These are phyloP conservation scores for Heterotrichella gracilis DNA, from an alignment of 352 stramenopile genomes.

Conservation along the genomic window DNA sequence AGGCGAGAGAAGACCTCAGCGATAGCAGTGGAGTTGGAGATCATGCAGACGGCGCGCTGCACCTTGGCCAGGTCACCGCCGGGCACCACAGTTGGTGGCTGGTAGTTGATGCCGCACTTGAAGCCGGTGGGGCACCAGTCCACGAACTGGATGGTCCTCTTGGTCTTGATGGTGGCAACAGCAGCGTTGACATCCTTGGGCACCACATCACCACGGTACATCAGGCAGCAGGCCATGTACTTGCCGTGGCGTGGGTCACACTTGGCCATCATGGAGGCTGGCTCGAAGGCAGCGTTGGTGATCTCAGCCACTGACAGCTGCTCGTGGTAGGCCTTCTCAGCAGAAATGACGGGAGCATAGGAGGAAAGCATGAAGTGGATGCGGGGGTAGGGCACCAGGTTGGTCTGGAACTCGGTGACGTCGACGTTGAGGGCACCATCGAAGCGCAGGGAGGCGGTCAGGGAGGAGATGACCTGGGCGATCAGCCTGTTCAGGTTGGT, in stretches of 20 bases:
- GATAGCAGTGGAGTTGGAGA: slow-evolving; percentile 92
- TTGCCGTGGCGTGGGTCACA: slow-evolving; percentile 89
- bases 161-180: slow-evolving; percentile 92
- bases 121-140: slow-evolving; percentile 93
- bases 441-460: slow-evolving; percentile 92
- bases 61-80: slow-evolving; percentile 76
- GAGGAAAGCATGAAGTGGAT: slow-evolving; percentile 97
- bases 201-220: slow-evolving; percentile 67
- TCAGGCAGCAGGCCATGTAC: slow-evolving; percentile 92
- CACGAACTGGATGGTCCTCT: slow-evolving; percentile 94
- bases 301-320: slow-evolving; percentile 82
- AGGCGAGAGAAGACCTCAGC: slow-evolving; percentile 82
- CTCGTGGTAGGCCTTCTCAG: slow-evolving; percentile 84
- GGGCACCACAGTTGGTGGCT: slow-evolving; percentile 69
- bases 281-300: slow-evolving; percentile 88
- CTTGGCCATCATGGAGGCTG: slow-evolving; percentile 91
- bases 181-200: slow-evolving; percentile 67
- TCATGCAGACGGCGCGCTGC: slow-evolving; percentile 87
- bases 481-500: slow-evolving; percentile 92
- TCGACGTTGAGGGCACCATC: slow-evolving; percentile 87
- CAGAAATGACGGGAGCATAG: slow-evolving; percentile 83
- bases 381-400: slow-evolving; percentile 86
- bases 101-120: slow-evolving; percentile 96
- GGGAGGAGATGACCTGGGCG: slow-evolving; percentile 69
- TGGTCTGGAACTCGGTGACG: slow-evolving; percentile 96